Evolutionary conservation across 2,329 filamentous ascomycete genomes (phyloP), one percentile per base, ranked within the genome.

Genomic region (Colletotrichum sp.): DNA sequence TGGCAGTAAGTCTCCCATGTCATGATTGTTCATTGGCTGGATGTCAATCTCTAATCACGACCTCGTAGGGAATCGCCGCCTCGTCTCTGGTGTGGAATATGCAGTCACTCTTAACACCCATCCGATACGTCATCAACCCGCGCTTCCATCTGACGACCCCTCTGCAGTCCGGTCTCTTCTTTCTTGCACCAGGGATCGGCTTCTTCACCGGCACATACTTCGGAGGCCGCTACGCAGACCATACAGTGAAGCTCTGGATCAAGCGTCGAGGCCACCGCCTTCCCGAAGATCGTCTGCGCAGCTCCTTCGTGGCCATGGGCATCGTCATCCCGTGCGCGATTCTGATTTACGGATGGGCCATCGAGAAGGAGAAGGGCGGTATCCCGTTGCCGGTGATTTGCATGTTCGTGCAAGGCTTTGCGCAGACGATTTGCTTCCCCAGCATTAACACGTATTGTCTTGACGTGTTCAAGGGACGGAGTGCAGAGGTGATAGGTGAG

Each of bases 81-180:
- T 61, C 88, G 2, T 86, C 89, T 18, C 86, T 95, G 1, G 90
- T 94, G 10, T 95, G 92, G 91, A 94, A 94, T 82, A 93, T 94
- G 85, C 94, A 94, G 82, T 89, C 88, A 3, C 87, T 94, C 2
- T 86, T 94, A 5, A 94, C 92, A 0, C 91, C 91, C 0, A 94
- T 94, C 77, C 90, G 93, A 36, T 94, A 94, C 79, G 90, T 94
- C 15, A 87, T 95, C 12, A 94, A 94, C 79, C 93, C 93, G 0
- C 91, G 93, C 70, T 94, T 94, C 84, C 80, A 90, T 66, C 87
- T 95, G 10, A 89, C 88, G 0, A 88, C 88, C 0, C 93, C 93
- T 0, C 88, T 94, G n/a, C 89, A 93, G 80, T 90, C 89, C 0
- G 92, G 91, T 0, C 86, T 95, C 2, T 94, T 95, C 83, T 95